Evolutionary conservation across 257 asterid genomes (phyloP).

Genomic region (Solanum piurae): DNA sequence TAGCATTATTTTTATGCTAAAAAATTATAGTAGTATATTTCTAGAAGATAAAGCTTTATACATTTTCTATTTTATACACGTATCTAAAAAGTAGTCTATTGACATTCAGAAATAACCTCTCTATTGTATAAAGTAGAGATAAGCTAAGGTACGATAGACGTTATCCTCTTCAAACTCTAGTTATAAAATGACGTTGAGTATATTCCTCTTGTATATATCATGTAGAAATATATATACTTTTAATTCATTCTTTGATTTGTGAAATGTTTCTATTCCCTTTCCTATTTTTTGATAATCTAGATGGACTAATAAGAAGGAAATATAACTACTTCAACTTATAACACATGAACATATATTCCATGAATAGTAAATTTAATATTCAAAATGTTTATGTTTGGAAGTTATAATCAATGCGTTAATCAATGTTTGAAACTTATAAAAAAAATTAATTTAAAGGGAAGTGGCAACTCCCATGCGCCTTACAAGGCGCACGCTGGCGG

Average conservation of each 20-base stretch:
- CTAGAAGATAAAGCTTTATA: not conserved
- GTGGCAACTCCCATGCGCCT: no score
- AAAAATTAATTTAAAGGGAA: no score
- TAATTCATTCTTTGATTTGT: not conserved
- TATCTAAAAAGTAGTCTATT: not conserved
- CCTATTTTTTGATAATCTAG: not conserved
- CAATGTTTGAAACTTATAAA: no score
- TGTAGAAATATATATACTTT: no score
- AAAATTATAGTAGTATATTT: not conserved
- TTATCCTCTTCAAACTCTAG: not conserved
- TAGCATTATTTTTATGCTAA: not conserved
- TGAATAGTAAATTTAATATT: not conserved
- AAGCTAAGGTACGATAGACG: not conserved
- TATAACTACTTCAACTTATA: not conserved
- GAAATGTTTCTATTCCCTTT: not conserved
- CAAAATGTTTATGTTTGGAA: not conserved
- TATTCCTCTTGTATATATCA: no score
- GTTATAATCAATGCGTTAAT: not conserved
- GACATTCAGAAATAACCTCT: not conserved
- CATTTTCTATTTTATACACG: not conserved
- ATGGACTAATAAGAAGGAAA: not conserved
- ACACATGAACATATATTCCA: not conserved
- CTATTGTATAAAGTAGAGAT: not conserved
- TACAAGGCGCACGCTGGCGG: no score
- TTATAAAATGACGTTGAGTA: not conserved